phyloP scores from a whole-genome alignment of 768 basidiomycete species.

The Hemileccinum impolitum region DNA sequence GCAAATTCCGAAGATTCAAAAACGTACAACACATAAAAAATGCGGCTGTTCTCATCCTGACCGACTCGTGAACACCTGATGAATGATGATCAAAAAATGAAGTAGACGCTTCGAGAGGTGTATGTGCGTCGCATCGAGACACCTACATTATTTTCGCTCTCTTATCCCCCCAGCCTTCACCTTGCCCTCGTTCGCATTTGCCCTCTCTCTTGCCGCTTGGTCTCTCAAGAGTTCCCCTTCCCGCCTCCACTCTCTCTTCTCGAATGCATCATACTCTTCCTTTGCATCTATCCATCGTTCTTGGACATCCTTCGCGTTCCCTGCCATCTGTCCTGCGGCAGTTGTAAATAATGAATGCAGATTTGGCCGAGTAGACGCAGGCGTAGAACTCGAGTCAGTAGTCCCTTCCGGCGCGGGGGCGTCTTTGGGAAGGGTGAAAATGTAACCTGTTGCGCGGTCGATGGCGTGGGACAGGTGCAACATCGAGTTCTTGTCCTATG shows the following conservation, averaged over 20 bases:
- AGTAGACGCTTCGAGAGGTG: neutral
- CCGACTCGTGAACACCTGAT: neutral
- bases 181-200: neutral
- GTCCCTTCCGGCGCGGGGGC: slow-evolving; percentile 33
- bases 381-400: slow-evolving; percentile 27
- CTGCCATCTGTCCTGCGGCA: slow-evolving; percentile 53
- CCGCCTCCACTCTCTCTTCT: slow-evolving; percentile 71
- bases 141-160: slow-evolving; percentile 26
- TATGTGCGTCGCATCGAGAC: neutral
- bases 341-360: slow-evolving; percentile 63
- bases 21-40: too few species aligned
- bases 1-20: too few species aligned
- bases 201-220: slow-evolving; percentile 16
- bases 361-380: slow-evolving; percentile 54
- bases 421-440: slow-evolving; percentile 65
- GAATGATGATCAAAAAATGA: too few species aligned
- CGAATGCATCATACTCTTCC: slow-evolving; percentile 79
- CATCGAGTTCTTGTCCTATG: slow-evolving; percentile 93
- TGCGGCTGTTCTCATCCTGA: neutral
- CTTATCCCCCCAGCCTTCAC: slow-evolving; percentile 19
- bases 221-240: slow-evolving; percentile 54
- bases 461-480: slow-evolving; percentile 77
- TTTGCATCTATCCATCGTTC: slow-evolving; percentile 91
- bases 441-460: slow-evolving; percentile 90
- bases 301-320: slow-evolving; percentile 73